Percentiles rank a stretch among this genome's conserved stretches.
phyloP scores from a whole-genome alignment of 2,329 filamentous ascomycete species.

The Talaromyces sp. region DNA sequence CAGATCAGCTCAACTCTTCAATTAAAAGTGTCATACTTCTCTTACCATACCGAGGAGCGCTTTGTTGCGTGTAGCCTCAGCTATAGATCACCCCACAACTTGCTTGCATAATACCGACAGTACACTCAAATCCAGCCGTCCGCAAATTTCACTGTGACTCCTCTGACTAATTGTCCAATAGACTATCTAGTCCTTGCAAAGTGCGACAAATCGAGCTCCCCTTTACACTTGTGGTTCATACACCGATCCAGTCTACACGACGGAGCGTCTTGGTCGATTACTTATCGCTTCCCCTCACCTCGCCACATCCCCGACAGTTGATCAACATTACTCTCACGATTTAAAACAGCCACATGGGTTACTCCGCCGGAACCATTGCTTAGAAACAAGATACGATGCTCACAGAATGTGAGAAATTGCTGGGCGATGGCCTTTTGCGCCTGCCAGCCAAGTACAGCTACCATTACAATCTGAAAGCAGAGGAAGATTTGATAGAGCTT shows the following conservation, averaged over 20 bases:
- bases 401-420: constrained; percentile 66
- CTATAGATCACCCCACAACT: constrained; percentile 14
- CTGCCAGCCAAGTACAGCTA: constrained; percentile 71
- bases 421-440: constrained; percentile 76
- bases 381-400: constrained; percentile 40
- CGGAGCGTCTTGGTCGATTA: constrained; percentile 3
- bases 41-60: constrained; percentile 13
- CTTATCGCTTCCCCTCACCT: constrained; percentile 5
- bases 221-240: neutral
- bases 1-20: neutral
- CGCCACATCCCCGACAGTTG: neutral
- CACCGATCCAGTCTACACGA: neutral
- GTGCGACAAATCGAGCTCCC: neutral
- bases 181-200: neutral
- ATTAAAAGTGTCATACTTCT: neutral
- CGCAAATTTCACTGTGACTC: too few relatives aligned
- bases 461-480: constrained; percentile 70
- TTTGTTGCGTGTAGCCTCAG: constrained; percentile 16
- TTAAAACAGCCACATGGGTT: constrained; percentile 24
- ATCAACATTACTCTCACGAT: constrained; percentile 12
- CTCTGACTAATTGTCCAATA: neutral
- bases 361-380: neutral
- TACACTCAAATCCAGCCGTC: neutral
- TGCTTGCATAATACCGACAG: constrained; percentile 1
- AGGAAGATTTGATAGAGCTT: constrained; percentile 67